Percentiles rank a stretch among this genome's conserved stretches.
These are phyloP conservation scores for Flammula alnicola DNA, from an alignment of 1,284 basidiomycete genomes.

Conservation along the genomic window DNA sequence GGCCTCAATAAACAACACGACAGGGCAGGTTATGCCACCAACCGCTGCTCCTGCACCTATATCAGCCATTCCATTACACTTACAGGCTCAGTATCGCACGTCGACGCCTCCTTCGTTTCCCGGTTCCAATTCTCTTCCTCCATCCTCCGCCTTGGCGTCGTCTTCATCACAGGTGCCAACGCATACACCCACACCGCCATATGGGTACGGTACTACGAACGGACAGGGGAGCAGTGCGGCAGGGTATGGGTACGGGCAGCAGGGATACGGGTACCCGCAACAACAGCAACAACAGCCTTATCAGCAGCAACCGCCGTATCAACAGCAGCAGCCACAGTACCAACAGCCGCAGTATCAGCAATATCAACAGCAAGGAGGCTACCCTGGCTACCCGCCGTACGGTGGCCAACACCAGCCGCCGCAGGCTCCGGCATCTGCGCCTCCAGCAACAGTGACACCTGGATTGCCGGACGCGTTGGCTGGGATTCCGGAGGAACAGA, in stretches of 20 bases:
- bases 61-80: slow-evolving; percentile 50
- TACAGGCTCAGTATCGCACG: slow-evolving; percentile 50
- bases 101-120: slow-evolving; percentile 41
- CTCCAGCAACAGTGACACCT: slow-evolving; percentile 24
- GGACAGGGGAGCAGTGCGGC: slow-evolving; percentile 29
- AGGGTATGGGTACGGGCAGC: slow-evolving; percentile 22
- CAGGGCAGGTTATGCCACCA: slow-evolving; percentile 27
- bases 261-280: slow-evolving; percentile 14
- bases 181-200: slow-evolving; percentile 34
- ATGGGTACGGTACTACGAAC: slow-evolving; percentile 25
- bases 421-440: slow-evolving; percentile 30
- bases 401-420: slow-evolving; percentile 21
- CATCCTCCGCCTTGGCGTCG: slow-evolving; percentile 3
- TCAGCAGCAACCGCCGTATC: slow-evolving; percentile 17
- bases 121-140: slow-evolving; percentile 5
- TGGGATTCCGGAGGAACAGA: slow-evolving; percentile 70
- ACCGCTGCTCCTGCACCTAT: slow-evolving; percentile 29
- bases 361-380: slow-evolving; percentile 15
- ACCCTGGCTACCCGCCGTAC: slow-evolving; percentile 25
- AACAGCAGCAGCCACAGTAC: slow-evolving; percentile 17
- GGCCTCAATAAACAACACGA: slow-evolving; percentile 25
- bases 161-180: slow-evolving; percentile 28
- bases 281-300: slow-evolving; percentile 10
- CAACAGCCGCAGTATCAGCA: slow-evolving; percentile 3
- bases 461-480: slow-evolving; percentile 54